phyloP scores from a whole-genome alignment of 1,139 yeast genomes.

The Arxiozyma slooffiae region DNA sequence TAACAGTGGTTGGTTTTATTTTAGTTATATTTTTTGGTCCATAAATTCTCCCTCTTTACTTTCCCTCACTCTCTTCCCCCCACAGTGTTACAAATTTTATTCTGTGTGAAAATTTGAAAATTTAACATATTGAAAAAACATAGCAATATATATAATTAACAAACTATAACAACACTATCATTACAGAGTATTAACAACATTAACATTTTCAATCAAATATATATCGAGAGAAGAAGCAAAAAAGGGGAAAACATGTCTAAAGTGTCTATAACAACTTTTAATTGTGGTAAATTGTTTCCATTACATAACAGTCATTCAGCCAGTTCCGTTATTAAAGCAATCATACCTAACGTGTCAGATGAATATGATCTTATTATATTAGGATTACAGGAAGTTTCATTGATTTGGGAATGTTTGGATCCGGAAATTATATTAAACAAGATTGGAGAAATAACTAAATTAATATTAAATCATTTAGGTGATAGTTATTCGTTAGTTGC shows the following conservation, averaged over 20 bases:
- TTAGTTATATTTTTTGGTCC: too few relatives aligned
- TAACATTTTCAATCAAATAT: too few relatives aligned
- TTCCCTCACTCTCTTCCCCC: too few relatives aligned
- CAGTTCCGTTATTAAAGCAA: background rate
- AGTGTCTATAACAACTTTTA: slow-evolving; percentile 22
- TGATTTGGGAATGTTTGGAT: slow-evolving; percentile 55
- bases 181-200: too few relatives aligned
- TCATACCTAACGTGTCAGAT: slow-evolving; percentile 6
- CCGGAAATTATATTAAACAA: slow-evolving; percentile 33
- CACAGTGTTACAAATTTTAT: too few relatives aligned
- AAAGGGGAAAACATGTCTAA: slow-evolving; percentile 1
- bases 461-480: background rate
- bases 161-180: too few relatives aligned
- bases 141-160: too few relatives aligned
- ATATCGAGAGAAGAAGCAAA: background rate
- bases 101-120: too few relatives aligned
- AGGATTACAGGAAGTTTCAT: slow-evolving; percentile 68
- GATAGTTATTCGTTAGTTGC: slow-evolving; percentile 34
- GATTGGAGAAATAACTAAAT: slow-evolving; percentile 35
- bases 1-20: too few relatives aligned
- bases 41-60: too few relatives aligned
- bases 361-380: slow-evolving; percentile 48
- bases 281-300: slow-evolving; percentile 27
- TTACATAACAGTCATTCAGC: slow-evolving; percentile 7
- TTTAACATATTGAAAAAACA: too few relatives aligned